Percentiles rank a stretch among this genome's conserved stretches.
Conservation (phyloP, 208 protist genomes). For the Leishmania tropica region DNA sequence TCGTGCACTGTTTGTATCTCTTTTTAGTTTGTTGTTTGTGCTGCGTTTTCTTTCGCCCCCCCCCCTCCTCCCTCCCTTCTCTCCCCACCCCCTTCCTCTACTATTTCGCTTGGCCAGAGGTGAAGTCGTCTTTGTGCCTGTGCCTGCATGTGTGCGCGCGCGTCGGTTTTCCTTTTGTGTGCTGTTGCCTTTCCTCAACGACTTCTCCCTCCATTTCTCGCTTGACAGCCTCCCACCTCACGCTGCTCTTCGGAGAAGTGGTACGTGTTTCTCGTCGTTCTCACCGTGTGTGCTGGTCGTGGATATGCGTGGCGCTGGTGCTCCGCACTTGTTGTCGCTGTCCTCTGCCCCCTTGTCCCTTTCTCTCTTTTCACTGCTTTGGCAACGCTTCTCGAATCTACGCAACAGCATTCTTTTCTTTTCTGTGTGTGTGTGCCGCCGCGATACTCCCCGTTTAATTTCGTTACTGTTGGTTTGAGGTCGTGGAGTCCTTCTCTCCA, state of each 20-base stretch:
- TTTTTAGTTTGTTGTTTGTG: constrained; percentile 7
- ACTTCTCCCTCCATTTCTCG: background rate
- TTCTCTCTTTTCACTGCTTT: background rate
- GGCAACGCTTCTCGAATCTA: background rate
- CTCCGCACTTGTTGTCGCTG: too few relatives aligned
- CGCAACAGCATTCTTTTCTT: background rate
- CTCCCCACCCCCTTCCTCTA: too few relatives aligned
- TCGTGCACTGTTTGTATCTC: background rate
- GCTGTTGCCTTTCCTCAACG: background rate
- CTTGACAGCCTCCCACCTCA: background rate
- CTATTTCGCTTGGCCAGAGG: too few relatives aligned
- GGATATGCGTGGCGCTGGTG: too few relatives aligned
- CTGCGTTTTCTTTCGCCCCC: background rate
- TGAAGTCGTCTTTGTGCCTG: background rate
- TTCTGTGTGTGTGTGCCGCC: background rate
- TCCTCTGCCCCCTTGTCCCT: background rate
- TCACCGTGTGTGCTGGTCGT: too few relatives aligned
- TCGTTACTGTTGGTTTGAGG: background rate
- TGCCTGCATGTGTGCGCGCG: background rate
- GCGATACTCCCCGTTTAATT: background rate
- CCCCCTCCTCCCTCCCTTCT: too few relatives aligned
- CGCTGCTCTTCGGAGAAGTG: too few relatives aligned
- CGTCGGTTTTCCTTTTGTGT: background rate
- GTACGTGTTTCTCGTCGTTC: too few relatives aligned
- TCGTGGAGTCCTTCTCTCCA: background rate